These are phyloP conservation scores for Ogataea naganishii DNA, from an alignment of 805 yeast genomes.

Conservation along the genomic window DNA sequence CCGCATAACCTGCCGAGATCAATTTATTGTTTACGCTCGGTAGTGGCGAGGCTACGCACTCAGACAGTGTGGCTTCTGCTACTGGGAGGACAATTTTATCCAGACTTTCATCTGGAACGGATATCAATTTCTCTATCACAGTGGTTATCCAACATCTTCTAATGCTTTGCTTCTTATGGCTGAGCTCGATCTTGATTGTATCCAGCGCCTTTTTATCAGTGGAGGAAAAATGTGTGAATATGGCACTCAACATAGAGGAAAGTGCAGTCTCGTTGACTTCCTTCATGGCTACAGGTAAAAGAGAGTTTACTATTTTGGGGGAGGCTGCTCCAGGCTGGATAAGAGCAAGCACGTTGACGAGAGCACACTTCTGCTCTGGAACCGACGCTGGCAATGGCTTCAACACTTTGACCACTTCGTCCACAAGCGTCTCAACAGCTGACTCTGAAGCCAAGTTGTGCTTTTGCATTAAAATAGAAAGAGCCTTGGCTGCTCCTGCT, in stretches of 20 bases:
- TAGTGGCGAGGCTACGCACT: slow-evolving; percentile 42
- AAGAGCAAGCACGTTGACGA: slow-evolving; percentile 35
- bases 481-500: slow-evolving; percentile 31
- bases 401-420: slow-evolving; percentile 46
- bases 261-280: slow-evolving; percentile 72
- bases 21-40: slow-evolving; percentile 43
- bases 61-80: slow-evolving; percentile 26
- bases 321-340: slow-evolving; percentile 17
- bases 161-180: slow-evolving; percentile 53
- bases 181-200: slow-evolving; percentile 47
- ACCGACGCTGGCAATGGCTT: slow-evolving; percentile 48
- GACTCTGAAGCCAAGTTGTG: slow-evolving; percentile 15
- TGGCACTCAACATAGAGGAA: slow-evolving; percentile 36
- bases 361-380: slow-evolving; percentile 55
- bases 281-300: slow-evolving; percentile 50
- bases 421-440: slow-evolving; percentile 28
- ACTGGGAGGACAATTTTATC: slow-evolving; percentile 14
- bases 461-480: slow-evolving; percentile 15
- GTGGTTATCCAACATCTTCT: slow-evolving; percentile 61
- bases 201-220: slow-evolving; percentile 18
- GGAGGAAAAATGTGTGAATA: slow-evolving; percentile 34
- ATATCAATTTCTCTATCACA: slow-evolving; percentile 29
- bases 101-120: slow-evolving; percentile 3
- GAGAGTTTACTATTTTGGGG: slow-evolving; percentile 28
- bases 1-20: slow-evolving; percentile 47